Base-by-base conservation (phyloP, 805 yeast species). In the Nakazawaea ernobii region DNA sequence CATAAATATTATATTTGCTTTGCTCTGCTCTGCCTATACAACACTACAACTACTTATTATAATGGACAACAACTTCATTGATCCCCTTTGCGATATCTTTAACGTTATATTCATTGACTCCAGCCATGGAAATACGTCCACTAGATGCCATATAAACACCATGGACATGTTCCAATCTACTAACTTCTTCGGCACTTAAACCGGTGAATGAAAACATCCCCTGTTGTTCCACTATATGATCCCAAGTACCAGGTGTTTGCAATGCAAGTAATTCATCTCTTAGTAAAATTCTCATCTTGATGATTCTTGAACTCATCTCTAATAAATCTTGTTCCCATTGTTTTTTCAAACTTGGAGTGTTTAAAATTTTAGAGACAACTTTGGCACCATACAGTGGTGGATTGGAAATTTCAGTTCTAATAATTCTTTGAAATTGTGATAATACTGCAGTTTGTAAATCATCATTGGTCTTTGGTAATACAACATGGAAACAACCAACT, bases 141-240 rank as follows among this genome's bases (percentile, higher is more conserved):
- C 90, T 94, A 52, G 80, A 75, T 28, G 97, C 89, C 57, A 94
- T 79, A 65, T 92, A 92, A 35, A 92, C 84, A 14, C 87, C 80
- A 64, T 87, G 81, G 2, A 17, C 35, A 44, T 76, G 71, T 62
- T 86, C 84, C 59, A 92, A 74, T 52, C 73, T 68, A 49, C 79
- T 72, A 9, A 39, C 44, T 29, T 48, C 44, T 6, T 39, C 42
- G 3, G 29, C 13, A 17, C 36, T 38, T 26, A 92, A 75, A 7
- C 97, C 96, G 32, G 97, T 91, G 73, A 77, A 92, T 59, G 92
- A 87, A 69, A 92, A 92, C 98, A 92, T 92, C 58, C 99, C 99
- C 63, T 92, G 85, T 68, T 92, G 98, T 61, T 82, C 77, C 48
- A 86, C 71, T 58, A 92, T 75, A 62, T 87, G 96, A 46, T 84